phyloP scores from a whole-genome alignment of 768 basidiomycete species.

The Pluteus cervinus region DNA sequence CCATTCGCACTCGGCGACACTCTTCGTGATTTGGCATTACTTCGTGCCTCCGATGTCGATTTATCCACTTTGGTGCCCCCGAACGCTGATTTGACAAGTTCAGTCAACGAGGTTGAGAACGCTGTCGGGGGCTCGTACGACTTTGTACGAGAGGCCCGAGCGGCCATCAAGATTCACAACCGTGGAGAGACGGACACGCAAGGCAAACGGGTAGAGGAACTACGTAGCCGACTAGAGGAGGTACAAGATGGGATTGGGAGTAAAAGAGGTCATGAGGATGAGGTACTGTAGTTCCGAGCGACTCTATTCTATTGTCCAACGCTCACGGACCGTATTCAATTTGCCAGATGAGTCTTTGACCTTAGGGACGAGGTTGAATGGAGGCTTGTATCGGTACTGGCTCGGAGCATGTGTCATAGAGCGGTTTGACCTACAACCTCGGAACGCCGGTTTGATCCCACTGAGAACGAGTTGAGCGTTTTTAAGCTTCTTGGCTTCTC shows the following conservation, averaged over 20 bases:
- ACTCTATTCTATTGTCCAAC: no score
- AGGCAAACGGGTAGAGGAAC: slow-evolving; percentile 47
- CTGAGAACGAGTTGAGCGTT: no score
- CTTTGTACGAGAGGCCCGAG: slow-evolving; percentile 52
- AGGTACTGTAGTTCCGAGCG: no score
- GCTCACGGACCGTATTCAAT: no score
- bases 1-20: slow-evolving; percentile 54
- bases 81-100: slow-evolving; percentile 5
- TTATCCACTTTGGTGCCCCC: slow-evolving; percentile 20
- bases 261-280: no score
- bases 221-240: slow-evolving; percentile 52
- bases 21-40: slow-evolving; percentile 66
- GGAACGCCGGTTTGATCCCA: no score
- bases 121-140: slow-evolving; percentile 51
- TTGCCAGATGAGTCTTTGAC: no score
- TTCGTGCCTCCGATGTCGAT: slow-evolving; percentile 51
- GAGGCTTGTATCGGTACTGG: no score
- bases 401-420: no score
- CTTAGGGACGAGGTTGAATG: no score
- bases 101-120: slow-evolving; percentile 21
- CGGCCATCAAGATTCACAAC: slow-evolving; percentile 48
- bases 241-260: slow-evolving; percentile 30
- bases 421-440: no score
- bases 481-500: no score
- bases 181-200: slow-evolving; percentile 46